Base-by-base conservation (phyloP, 2,329 filamentous ascomycete species). In the Fusarium nematophilum region DNA sequence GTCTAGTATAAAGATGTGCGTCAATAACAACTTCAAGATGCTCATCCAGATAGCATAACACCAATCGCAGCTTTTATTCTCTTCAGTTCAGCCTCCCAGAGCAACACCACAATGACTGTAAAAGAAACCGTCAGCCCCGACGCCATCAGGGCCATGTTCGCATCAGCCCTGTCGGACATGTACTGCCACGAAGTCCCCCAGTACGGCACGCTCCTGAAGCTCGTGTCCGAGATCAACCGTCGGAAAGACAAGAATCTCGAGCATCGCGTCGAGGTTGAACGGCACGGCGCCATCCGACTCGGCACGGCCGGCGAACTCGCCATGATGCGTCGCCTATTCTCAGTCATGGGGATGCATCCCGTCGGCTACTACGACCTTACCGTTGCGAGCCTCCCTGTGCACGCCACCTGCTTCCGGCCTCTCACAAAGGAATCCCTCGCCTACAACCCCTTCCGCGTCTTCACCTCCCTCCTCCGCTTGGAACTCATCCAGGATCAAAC, bases 361-460 rank as follows among this genome's bases (percentile, higher is more conserved):
- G 80, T 83, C 1, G 81, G 79, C 2, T 83, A 83, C 62, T 83
- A 83, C 59, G 79, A 84, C 51, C 71, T 83, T 3, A 73, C 73
- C 1, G 62, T 75, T 0, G 80, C 75, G 9, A 75, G 76, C 0
- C 71, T 84, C 14, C 81, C 81, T 0, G 74, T 83, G 66, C 80
- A 83, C 54, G 81, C 79, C 2, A 84, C 81, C 0, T 76, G 75
- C 8, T 84, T 84, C 62, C 75, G 81, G 3, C 80, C 81, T 2
- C 70, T 67, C 1, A 70, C 64, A 5, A 46, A 55, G 3, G 62
- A 69, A 1, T 72, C 77, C 0, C 69, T 83, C 6, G 56, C 60
- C 1, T 62, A 59, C 8, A 79, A 82, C 45, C 81, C 81, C 0
- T 83, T 83, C 60, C 70, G 73, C 9, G 67, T 76, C 23, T 76